Conservation (phyloP, 2,329 filamentous ascomycete species). For the Cladosporium sp. region DNA sequence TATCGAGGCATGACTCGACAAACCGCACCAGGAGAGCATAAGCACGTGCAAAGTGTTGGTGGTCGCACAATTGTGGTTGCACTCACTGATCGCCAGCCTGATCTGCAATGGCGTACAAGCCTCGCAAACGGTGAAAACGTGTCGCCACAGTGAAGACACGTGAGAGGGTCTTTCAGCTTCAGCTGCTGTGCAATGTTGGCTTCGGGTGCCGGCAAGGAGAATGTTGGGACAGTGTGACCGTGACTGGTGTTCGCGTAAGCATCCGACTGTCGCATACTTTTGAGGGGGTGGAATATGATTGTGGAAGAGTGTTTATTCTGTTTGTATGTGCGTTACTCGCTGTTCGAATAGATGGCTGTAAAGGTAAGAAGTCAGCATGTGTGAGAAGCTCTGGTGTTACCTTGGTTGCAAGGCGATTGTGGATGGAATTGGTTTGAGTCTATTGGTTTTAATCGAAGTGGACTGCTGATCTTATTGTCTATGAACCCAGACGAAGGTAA, state of each 20-base stretch:
- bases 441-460: neutral
- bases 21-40: neutral
- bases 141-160: conserved; percentile 9
- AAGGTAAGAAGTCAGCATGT: neutral
- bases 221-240: neutral
- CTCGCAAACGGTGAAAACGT: neutral
- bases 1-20: neutral
- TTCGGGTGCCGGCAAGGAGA: conserved; percentile 5
- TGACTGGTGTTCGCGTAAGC: neutral
- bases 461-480: too few species aligned
- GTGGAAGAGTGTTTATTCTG: neutral
- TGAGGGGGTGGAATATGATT: neutral
- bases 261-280: neutral
- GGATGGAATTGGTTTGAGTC: neutral
- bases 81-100: neutral
- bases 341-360: neutral
- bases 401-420: neutral
- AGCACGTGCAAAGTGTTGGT: neutral
- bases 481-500: too few species aligned
- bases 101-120: neutral
- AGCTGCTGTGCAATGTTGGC: neutral
- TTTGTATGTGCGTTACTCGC: neutral
- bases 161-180: neutral
- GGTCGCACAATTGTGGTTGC: neutral
- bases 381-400: neutral